Base-by-base conservation (phyloP, 352 stramenopile genomes). In the Phytophthora cryptogea region DNA sequence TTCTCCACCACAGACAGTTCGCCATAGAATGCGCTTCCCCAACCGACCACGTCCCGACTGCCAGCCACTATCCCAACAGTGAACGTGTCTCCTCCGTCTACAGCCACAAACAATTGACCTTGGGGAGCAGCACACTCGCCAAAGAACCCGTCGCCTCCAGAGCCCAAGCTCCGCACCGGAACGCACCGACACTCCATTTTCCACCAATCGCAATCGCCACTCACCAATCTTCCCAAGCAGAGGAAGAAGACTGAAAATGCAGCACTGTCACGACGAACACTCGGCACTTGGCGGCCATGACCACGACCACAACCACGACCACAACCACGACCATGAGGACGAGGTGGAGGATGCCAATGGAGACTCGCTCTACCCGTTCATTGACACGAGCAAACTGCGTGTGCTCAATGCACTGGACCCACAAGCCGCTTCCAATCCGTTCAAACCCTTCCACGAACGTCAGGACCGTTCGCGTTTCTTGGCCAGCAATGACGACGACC, bases 341-440 rank as follows among this genome's bases (percentile, higher is more conserved):
- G 86, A 93, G 20, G 65, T 88, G 16, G 80, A 93, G 48, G 77
- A 94, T 43, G 71, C 79, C 13, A 76, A 83, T 14, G 86, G 86
- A 16, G 84, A 92, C 51, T 93, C 86, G 39, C 75, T 95, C 52
- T 95, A 82, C 65, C 80, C 71, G 9, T 95, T 78, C 78, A 88
- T 95, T 43, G 86, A 95, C 68, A 94, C 84, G 16, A 95, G 80
- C 74, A 95, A 95, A 59, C 62, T 95, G 45, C 79, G 84, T 23
- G 83, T 84, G 67, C 74, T 93, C 31, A 95, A 95, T 47, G 84
- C 80, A 26, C 56, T 78, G 35, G 80, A 93, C 27, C 82, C 82
- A 14, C 50, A 66, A n/a, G 68, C 78, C 23, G 80, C 76, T 27
- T 60, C 73, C 31, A 68, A 93, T 59, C 86, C 86, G 27, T 94